Evolutionary conservation across 352 stramenopile species (phyloP), one percentile per base, ranked within the genome.

Genomic region (Phytopythium litorale): DNA sequence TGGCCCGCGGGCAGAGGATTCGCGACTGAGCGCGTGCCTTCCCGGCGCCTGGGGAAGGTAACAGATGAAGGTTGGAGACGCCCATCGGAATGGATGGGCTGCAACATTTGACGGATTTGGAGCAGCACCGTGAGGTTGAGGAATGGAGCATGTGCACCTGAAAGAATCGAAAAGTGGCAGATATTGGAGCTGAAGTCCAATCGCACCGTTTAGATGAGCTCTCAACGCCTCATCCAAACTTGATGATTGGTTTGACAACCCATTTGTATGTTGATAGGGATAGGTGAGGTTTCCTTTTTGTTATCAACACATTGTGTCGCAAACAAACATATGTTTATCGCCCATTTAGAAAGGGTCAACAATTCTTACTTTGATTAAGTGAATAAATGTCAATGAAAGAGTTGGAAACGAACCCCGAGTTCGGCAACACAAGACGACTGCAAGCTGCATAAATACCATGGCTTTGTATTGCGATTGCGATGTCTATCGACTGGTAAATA

Each of bases 401-500:
- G 25, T 28, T 3, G 25, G 25, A 28, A 28, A 28, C 3, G 25
- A 28, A 28, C 25, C 25, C 25, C 25, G 25, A 28, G 25, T 28
- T 28, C 25, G 28, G 28, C 28, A 32, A 28, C 25, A 1, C 25
- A 28, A 28, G 25, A 28, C 25, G 25, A 28, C 25, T 28, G 25
- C 25, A 51, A 51, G 28, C 28, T 32, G 28, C 28, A 32, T 32
- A 32, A 32, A 32, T 32, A 32, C 28, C 28, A 51, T 51, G 13
- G 45, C n/a, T 32, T 8, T 51, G 45, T 51, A 51, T 51, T 32
- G 15, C 40, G 40, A 45, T 45, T 45, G 15, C 35, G 35, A 21
- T 45, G 19, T 45, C 40, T 45, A 45, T 45, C 40, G 0, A 52
- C 43, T 32, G 48, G 33, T 56, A 56, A 56, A 56, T 56, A 56